Base-by-base conservation (phyloP, 1,284 basidiomycete genomes). In the Ustilago sp. region DNA sequence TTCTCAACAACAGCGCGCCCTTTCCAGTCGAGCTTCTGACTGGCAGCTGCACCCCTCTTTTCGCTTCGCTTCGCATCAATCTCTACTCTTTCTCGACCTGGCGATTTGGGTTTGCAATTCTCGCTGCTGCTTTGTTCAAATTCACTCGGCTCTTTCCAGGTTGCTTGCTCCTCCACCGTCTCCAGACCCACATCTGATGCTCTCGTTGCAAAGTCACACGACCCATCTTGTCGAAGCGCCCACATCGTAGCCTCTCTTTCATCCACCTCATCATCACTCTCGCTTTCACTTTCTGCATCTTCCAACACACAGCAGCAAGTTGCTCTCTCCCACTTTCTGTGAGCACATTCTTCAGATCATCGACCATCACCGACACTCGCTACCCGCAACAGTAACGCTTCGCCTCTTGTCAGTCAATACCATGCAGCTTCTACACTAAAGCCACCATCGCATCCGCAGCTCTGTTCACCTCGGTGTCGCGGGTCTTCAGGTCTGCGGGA, bases 371-470 rank as follows among this genome's bases (percentile, higher is more conserved):
- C 17, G 15, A 11, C 53, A 28, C 52, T 36, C 17, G 3, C 28
- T n/a, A 36, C n/a, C 43, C 43, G 2, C 57, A 17, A 41, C 15
- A 45, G 43, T 15, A 8, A 19, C 43, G 43, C 12, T 19, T 39
- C 34, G 36, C 12, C n/a, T 38, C 36, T 4, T 28, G 52, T 32
- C 23, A 39, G 41, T 28, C 28, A 8, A 48, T 8, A 71, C 54
- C 31, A 71, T 71, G 68, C 59, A 55, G 56, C 38, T 45, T 19
- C 53, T 39, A 38, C 63, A 55, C 48, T 71, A 43, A 71, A 28
- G 4, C 8, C 8, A 11, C 7, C 13, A 8, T 28, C 32, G 12
- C 38, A 9, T 59, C 39, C 19, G 61, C 43, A 39, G 61, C 61
- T 39, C 28, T 39, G 35, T 45, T 12, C 43, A 54, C 55, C 50